Base-by-base conservation (phyloP, 306 rosid genomes). In the Castanea crenata region DNA sequence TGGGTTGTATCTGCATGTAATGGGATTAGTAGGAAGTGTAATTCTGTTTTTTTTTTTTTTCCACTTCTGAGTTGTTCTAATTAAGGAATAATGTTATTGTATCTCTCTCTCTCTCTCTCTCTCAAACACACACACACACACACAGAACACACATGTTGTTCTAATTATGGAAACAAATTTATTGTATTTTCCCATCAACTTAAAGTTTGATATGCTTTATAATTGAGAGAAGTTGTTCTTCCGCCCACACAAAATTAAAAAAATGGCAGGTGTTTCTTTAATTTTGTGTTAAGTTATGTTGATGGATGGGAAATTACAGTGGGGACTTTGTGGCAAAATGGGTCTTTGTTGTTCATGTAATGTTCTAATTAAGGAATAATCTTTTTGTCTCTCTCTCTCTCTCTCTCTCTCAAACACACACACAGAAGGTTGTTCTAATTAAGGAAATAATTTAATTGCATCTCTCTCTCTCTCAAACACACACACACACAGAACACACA, bases 251-350 rank as follows among this genome's bases (percentile, higher is more conserved):
- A 31, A 31, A 31, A 31, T 3, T 4, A 6, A 31, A 31, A 6
- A 49, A 10, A 49, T 3, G 54, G 15, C 15, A 49, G 16, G 16
- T 57, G 41, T 52, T 79, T 54, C 1, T 6, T 65, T 74, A 56
- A 1, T 74, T 71, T 57, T 49, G 14, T 74, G 14, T 51, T 13
- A 74, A 81, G n/a, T 79, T 84, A 81, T 83, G 72, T 19, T 34
- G 27, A 67, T 18, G 72, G 27, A 67, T 18, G 72, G 52, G 51
- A 65, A 65, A 65, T 32, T 8, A 12, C 3, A n/a, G 67, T 27
- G 23, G n/a, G 44, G 21, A 18, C 71, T 31, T 65, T 3, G 71
- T 65, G 20, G 71, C 67, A 61, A 38, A 62, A 74, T n/a, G 7
- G 61, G 75, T 38, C 46, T 38, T 46, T 5, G 41, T 49, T n/a